Conservation (phyloP, 257 asterid species). For the Solanum sejunctum region DNA sequence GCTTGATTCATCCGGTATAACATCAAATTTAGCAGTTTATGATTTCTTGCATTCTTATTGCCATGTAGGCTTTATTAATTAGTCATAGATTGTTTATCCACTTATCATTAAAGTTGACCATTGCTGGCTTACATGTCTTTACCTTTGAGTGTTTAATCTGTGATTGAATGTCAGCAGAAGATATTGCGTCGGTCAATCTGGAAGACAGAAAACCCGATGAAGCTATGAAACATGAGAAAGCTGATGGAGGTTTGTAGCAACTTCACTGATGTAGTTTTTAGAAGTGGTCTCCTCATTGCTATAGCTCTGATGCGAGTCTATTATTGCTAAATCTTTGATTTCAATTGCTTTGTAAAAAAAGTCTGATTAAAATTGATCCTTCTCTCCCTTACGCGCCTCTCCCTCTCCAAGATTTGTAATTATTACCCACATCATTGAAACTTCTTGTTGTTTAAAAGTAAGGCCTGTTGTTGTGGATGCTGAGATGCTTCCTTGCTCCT, state of each 20-base stretch:
- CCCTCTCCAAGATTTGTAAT: background rate
- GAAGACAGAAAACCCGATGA: conserved; percentile 5
- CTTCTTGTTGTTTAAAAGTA: background rate
- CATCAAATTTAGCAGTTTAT: background rate
- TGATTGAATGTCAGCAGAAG: conserved; percentile 12
- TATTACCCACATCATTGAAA: background rate
- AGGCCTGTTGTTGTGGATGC: background rate
- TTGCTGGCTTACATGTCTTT: background rate
- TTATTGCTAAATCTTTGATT: background rate
- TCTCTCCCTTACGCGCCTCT: background rate
- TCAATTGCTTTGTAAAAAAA: background rate
- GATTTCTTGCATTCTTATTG: background rate
- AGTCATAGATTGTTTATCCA: background rate
- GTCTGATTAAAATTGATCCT: background rate
- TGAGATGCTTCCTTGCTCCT: background rate
- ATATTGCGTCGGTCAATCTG: background rate
- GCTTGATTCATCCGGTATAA: conserved; percentile 74
- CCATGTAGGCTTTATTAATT: background rate
- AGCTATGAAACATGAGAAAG: conserved; percentile 1
- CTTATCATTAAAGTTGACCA: background rate
- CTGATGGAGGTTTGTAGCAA: conserved; percentile 6
- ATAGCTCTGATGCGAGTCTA: background rate
- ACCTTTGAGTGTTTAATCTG: background rate
- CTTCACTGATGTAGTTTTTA: background rate
- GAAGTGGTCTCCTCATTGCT: background rate